phyloP scores from a whole-genome alignment of 2,329 filamentous ascomycete genomes.

The Acrodontium crateriforme region DNA sequence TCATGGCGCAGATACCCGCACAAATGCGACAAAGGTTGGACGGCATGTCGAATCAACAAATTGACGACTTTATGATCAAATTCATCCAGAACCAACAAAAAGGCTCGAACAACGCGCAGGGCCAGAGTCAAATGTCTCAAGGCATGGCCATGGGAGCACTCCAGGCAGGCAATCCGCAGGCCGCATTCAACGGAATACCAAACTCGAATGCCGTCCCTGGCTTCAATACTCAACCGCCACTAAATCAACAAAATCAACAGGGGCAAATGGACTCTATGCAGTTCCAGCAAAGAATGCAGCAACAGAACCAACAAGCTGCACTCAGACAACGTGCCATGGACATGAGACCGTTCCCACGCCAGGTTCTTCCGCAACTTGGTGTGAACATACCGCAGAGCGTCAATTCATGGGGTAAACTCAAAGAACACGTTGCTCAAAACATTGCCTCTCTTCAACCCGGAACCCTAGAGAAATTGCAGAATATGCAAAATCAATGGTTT shows the following conservation, averaged over 20 bases:
- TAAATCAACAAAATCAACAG: conserved; percentile 6
- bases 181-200: conserved; percentile 3
- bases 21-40: conserved; percentile 9
- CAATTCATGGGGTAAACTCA: conserved; percentile 43
- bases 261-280: conserved; percentile 2
- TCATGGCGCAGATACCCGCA: conserved; percentile 6
- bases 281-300: conserved; percentile 6
- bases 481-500: conserved; percentile 15
- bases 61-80: conserved; percentile 6
- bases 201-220: conserved; percentile 6
- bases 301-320: conserved; percentile 3
- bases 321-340: conserved; percentile 11
- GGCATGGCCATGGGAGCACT: conserved; percentile 9
- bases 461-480: conserved; percentile 26
- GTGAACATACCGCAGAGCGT: conserved; percentile 33
- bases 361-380: conserved; percentile 6
- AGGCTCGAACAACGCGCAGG: conserved; percentile 7
- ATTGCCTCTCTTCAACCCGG: conserved; percentile 27
- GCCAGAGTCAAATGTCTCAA: conserved; percentile 5
- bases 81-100: conserved; percentile 6
- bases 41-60: conserved; percentile 7
- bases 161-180: conserved; percentile 3
- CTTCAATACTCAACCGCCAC: conserved; percentile 8
- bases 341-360: conserved; percentile 9
- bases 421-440: conserved; percentile 38